phyloP scores from a whole-genome alignment of 805 yeast species.

The Pichia ethanolica region DNA sequence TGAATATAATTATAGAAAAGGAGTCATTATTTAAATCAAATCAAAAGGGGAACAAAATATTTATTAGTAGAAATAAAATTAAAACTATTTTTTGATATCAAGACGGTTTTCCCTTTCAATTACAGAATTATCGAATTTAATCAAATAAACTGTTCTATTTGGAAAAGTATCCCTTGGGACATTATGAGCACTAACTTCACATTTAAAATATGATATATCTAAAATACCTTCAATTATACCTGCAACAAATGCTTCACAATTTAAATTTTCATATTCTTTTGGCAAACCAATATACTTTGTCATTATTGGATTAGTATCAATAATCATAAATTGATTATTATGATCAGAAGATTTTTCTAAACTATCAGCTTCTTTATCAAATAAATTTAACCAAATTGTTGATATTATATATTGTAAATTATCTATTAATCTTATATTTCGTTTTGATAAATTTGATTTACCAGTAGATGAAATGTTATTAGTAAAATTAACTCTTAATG shows the following conservation, averaged over 20 bases:
- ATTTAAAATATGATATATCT: slow-evolving; percentile 64
- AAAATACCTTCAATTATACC: slow-evolving; percentile 80
- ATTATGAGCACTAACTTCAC: slow-evolving; percentile 76
- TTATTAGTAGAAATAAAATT: background rate
- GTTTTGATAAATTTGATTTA: slow-evolving; percentile 56
- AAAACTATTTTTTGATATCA: background rate
- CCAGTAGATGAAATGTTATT: slow-evolving; percentile 36
- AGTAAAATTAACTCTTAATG: slow-evolving; percentile 54
- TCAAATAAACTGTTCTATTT: slow-evolving; percentile 63
- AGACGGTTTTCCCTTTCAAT: slow-evolving; percentile 39
- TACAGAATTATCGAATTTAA: slow-evolving; percentile 58
- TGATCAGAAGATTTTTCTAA: slow-evolving; percentile 41
- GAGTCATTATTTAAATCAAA: too few species aligned
- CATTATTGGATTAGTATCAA: slow-evolving; percentile 65
- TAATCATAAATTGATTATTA: slow-evolving; percentile 68
- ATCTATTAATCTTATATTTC: slow-evolving; percentile 65
- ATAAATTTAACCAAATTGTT: slow-evolving; percentile 63
- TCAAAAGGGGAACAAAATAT: too few species aligned
- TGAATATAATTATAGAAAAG: too few species aligned
- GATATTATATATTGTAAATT: slow-evolving; percentile 71
- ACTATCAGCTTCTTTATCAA: slow-evolving; percentile 62
- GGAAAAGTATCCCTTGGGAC: slow-evolving; percentile 52
- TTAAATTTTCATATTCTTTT: slow-evolving; percentile 66
- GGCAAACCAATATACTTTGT: slow-evolving; percentile 74
- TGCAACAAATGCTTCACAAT: slow-evolving; percentile 77